A percentile compares a stretch with the other conserved stretches of the same genome.
These are phyloP conservation scores for Cordyceps sp. DNA, from an alignment of 2,329 filamentous ascomycete genomes.

Conservation along the genomic window DNA sequence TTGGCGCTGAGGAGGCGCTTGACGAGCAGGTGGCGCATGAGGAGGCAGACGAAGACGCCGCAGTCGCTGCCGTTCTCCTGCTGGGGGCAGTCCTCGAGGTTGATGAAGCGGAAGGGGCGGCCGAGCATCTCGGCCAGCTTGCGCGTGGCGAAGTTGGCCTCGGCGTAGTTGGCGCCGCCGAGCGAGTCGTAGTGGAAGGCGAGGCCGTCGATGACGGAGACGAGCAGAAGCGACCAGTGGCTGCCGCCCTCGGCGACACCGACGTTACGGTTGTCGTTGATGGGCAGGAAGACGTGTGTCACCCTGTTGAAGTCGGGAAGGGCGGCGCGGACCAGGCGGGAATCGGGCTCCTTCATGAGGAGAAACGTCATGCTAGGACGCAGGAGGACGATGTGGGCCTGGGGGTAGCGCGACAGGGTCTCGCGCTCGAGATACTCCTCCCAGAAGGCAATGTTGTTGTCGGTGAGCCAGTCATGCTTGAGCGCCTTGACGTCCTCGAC, in stretches of 20 bases:
- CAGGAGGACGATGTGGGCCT: constrained; percentile 76
- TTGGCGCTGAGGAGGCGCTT: constrained; percentile 68
- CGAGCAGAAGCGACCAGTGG: constrained; percentile 88
- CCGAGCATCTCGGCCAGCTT: constrained; percentile 55
- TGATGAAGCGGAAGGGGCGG: constrained; percentile 54
- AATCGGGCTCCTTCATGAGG: constrained; percentile 56
- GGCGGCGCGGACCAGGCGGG: constrained; percentile 41
- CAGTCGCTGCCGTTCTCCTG: constrained; percentile 91
- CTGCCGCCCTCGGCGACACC: constrained; percentile 72
- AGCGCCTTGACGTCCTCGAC: constrained; percentile 79
- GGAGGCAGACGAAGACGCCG: constrained; percentile 86
- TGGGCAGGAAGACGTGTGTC: constrained; percentile 87
- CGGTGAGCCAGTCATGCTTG: constrained; percentile 88
- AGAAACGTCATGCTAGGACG: constrained; percentile 88
- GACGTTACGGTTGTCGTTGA: constrained; percentile 74
- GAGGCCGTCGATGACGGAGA: constrained; percentile 73
- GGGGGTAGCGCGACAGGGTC: constrained; percentile 61
- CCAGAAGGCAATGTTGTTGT: constrained; percentile 97
- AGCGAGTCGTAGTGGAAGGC: constrained; percentile 96
- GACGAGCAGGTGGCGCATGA: constrained; percentile 86
- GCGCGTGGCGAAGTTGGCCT: constrained; percentile 52
- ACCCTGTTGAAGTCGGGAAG: constrained; percentile 67
- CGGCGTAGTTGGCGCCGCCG: constrained; percentile 54
- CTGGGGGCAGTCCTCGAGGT: constrained; percentile 72
- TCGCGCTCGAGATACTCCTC: constrained; percentile 93